Conservation (phyloP, 495 filamentous ascomycete species). For the Penicillium atrosanguineum region DNA sequence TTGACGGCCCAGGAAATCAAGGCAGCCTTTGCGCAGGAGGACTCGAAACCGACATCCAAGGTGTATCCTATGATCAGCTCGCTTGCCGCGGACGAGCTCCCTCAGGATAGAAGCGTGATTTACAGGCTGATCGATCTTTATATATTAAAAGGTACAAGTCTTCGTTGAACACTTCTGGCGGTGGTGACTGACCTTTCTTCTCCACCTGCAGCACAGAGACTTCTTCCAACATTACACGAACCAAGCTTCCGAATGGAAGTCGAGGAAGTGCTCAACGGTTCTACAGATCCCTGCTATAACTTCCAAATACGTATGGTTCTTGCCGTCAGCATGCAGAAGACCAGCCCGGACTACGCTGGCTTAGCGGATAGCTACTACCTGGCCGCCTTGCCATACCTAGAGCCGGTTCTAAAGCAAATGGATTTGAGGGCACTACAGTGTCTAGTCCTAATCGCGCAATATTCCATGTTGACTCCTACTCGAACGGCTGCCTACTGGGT, state of each 20-base stretch:
- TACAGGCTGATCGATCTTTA: constrained; percentile 77
- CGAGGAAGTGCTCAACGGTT: constrained; percentile 74
- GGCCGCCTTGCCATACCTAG: constrained; percentile 76
- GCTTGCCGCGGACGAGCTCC: constrained; percentile 66
- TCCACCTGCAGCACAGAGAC: constrained; percentile 65
- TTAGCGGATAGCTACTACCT: constrained; percentile 91
- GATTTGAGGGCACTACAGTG: constrained; percentile 89
- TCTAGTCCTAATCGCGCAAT: constrained; percentile 80
- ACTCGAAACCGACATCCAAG: constrained; percentile 61
- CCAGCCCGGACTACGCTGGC: constrained; percentile 75
- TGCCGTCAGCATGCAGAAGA: constrained; percentile 87
- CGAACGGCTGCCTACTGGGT: constrained; percentile 89
- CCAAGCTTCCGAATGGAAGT: constrained; percentile 71
- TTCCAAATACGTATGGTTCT: constrained; percentile 86
- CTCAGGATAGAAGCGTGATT: constrained; percentile 56
- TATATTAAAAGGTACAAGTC: constrained; percentile 68
- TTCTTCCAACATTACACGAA: constrained; percentile 83
- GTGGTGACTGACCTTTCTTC: constrained; percentile 1
- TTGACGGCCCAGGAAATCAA: constrained; percentile 58
- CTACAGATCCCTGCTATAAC: constrained; percentile 73
- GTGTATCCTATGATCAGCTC: constrained; percentile 77
- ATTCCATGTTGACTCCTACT: constrained; percentile 88
- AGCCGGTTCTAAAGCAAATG: constrained; percentile 73
- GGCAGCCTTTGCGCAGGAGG: constrained; percentile 53
- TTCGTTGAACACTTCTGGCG: constrained; percentile 1